Conservation (phyloP, 129 eudicot species). For the Flaveria linearis region DNA sequence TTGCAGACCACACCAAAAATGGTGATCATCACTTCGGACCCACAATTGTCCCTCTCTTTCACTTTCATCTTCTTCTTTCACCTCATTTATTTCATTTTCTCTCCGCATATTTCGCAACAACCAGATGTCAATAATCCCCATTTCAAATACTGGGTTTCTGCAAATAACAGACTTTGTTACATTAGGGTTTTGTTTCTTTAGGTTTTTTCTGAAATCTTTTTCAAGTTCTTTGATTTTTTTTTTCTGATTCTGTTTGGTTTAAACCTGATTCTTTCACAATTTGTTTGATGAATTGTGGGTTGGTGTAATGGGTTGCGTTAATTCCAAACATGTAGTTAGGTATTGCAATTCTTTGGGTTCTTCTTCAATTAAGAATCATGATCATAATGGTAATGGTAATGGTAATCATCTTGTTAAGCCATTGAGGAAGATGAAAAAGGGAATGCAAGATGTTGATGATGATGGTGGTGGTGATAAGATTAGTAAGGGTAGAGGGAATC, state of each 20-base stretch:
- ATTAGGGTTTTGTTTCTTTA: conserved; percentile 13
- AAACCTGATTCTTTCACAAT: neutral
- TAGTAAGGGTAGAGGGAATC: conserved; percentile 28
- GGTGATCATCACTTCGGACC: conserved; percentile 7
- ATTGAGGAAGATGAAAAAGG: conserved; percentile 40
- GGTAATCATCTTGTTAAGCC: neutral
- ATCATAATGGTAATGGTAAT: neutral
- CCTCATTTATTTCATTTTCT: neutral
- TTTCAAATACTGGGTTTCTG: neutral
- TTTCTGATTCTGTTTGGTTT: neutral
- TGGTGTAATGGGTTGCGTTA: conserved; percentile 68
- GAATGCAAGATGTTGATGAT: neutral
- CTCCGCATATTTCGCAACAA: conserved; percentile 13
- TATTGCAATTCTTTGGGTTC: conserved; percentile 32
- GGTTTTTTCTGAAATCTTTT: conserved; percentile 7
- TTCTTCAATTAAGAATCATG: conserved; percentile 22
- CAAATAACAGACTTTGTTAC: neutral
- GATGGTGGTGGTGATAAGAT: conserved; percentile 12
- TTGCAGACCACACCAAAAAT: conserved; percentile 17
- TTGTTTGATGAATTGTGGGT: conserved; percentile 10
- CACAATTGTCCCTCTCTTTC: neutral
- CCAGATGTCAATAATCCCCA: neutral
- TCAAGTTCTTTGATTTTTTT: too few species aligned
- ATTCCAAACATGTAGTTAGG: conserved; percentile 49
- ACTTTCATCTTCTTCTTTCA: neutral